These are phyloP conservation scores for Stephania cephalantha DNA, from an alignment of 164 flowering plant species.

Conservation along the genomic window DNA sequence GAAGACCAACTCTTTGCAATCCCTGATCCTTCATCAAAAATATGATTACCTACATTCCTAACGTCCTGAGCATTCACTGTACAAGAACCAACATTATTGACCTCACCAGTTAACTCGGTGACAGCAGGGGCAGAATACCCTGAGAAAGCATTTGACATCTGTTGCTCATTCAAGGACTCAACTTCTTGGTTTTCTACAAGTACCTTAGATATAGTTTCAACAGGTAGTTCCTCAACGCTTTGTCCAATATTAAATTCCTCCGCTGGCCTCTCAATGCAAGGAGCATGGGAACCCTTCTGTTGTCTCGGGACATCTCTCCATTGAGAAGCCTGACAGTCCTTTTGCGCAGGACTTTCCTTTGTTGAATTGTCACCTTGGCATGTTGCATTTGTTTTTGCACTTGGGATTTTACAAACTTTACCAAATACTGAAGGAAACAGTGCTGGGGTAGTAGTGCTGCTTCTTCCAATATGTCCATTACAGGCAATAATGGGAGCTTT, in stretches of 20 bases:
- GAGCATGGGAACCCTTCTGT: conserved; percentile 16
- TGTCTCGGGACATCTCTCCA: conserved; percentile 62
- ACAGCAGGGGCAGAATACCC: conserved; percentile 54
- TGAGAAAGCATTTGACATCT: conserved; percentile 47
- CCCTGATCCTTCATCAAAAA: conserved; percentile 55
- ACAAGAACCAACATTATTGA: conserved; percentile 33
- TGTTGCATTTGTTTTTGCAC: conserved; percentile 13
- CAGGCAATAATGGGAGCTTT: conserved; percentile 14
- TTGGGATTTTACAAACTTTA: conserved; percentile 8
- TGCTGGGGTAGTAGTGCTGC: conserved; percentile 6
- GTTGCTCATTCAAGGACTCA: conserved; percentile 37
- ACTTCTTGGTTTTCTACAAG: conserved; percentile 17
- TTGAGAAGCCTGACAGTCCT: conserved; percentile 25
- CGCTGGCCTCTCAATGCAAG: conserved; percentile 18
- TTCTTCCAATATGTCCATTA: conserved; percentile 18
- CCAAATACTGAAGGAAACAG: conserved; percentile 17
- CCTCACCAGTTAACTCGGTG: conserved; percentile 40
- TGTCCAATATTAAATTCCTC: conserved; percentile 13
- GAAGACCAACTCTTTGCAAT: conserved; percentile 49
- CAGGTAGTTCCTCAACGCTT: conserved; percentile 17
- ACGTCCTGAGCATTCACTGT: conserved; percentile 28
- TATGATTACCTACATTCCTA: conserved; percentile 15
- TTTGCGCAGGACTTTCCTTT: conserved; percentile 14
- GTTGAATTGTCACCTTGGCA: conserved; percentile 18
- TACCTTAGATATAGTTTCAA: conserved; percentile 25